Conservation (phyloP, 192 early-diverging fungal species). For the Irineochytrium annulatum region DNA sequence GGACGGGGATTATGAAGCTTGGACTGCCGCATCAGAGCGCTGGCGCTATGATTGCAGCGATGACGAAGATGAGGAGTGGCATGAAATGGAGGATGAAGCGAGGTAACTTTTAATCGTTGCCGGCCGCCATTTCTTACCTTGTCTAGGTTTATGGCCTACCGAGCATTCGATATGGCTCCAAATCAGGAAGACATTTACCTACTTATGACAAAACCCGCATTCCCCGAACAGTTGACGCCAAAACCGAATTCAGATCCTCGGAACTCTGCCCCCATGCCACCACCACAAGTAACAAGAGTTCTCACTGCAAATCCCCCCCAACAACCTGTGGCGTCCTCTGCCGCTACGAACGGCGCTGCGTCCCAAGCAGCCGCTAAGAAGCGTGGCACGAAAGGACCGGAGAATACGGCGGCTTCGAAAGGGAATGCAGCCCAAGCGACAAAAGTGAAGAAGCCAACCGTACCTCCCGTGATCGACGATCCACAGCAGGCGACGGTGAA, state of each 20-base stretch:
- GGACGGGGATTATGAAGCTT: too few relatives aligned
- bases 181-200: constrained; percentile 19
- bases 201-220: constrained; percentile 20
- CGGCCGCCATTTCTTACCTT: constrained; percentile 5
- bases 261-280: background rate
- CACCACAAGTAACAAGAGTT: constrained; percentile 1
- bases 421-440: background rate
- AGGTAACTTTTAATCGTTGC: too few relatives aligned
- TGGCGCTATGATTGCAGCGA: too few relatives aligned
- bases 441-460: background rate
- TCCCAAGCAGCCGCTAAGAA: background rate
- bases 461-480: background rate
- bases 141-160: constrained; percentile 14
- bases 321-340: background rate
- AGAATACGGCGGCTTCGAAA: background rate
- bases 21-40: too few relatives aligned
- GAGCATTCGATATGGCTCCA: constrained; percentile 22
- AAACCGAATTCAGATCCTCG: constrained; percentile 18
- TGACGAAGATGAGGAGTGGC: too few relatives aligned
- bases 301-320: background rate
- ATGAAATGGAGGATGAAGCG: too few relatives aligned
- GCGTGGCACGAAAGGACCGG: background rate
- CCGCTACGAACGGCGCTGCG: background rate
- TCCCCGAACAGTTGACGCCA: constrained; percentile 23
- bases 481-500: too few relatives aligned